Percentiles rank a stretch among this genome's conserved stretches.
Evolutionary conservation across 768 basidiomycete genomes (phyloP).

Genomic region (Psilocybe azurescens): DNA sequence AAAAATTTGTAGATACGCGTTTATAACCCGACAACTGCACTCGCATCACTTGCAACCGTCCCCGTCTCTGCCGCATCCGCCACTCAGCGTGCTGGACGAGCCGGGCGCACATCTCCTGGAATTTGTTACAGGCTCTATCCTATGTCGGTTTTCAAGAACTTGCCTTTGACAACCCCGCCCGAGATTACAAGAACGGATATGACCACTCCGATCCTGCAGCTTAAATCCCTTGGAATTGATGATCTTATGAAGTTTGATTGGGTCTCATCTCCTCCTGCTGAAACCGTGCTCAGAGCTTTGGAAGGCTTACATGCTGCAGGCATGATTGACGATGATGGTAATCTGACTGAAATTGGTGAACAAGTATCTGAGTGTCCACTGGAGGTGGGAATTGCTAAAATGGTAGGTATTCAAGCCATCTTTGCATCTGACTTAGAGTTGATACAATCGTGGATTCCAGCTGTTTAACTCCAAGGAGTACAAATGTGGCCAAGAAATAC

Average conservation of each 20-base stretch:
- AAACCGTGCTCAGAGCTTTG: constrained; percentile 83
- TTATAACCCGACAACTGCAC: constrained; percentile 84
- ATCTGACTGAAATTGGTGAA: constrained; percentile 77
- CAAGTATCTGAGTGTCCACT: constrained; percentile 94
- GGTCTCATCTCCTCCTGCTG: constrained; percentile 87
- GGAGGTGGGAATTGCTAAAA: constrained; percentile 91
- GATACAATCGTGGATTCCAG: constrained; percentile 43
- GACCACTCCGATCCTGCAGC: constrained; percentile 88
- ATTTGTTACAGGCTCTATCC: constrained; percentile 94
- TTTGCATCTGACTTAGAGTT: not conserved
- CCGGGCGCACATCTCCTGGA: constrained; percentile 92
- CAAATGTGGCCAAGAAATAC: constrained; percentile 92
- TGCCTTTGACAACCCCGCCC: constrained; percentile 78
- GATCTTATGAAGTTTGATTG: constrained; percentile 97
- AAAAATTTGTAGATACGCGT: constrained; percentile 70
- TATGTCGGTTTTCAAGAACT: constrained; percentile 56
- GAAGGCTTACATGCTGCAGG: constrained; percentile 83
- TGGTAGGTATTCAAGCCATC: constrained; percentile 56
- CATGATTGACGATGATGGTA: constrained; percentile 84
- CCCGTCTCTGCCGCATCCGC: constrained; percentile 90
- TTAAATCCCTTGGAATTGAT: constrained; percentile 94
- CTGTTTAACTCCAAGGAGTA: constrained; percentile 86
- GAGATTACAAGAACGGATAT: constrained; percentile 93
- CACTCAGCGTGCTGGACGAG: constrained; percentile 91
- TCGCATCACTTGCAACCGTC: constrained; percentile 84